Evolutionary conservation across 2,329 filamentous ascomycete species (phyloP), one percentile per base, ranked within the genome.

Genomic region (Beauveria sp.): DNA sequence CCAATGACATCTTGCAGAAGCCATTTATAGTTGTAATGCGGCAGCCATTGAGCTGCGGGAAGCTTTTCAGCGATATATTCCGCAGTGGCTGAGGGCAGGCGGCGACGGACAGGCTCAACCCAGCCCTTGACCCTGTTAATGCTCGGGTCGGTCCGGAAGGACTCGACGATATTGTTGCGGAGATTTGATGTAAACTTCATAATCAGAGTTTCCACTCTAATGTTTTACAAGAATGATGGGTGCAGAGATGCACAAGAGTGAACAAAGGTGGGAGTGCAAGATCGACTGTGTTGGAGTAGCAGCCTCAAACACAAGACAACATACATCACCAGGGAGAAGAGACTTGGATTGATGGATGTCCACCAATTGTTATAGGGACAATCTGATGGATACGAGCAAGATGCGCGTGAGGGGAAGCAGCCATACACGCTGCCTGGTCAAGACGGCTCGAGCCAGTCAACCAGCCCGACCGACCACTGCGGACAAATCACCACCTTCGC

Each of bases 1-100:
- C 83, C 84, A 65, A 88, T 81, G 12, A 81, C 70, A 67, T 89
- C 85, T 67, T 84, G 83, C 20, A 84, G 62, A 1, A 88, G 68
- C 85, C 85, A 89, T 77, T 78, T 73, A 5, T 77, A 79, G 20
- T 84, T 78, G 70, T 88, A 88, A 51, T 76, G 77, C 12, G 86
- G 84, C 1, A 88, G 75, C 86, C 86, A 88, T 55, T 82, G 79
- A 9, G 84, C 72, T 47, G 87, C 81, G 1, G 85, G 86, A 3
- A 86, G 73, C 68, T 87, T 88, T 63, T 85, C 83, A 40, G 79
- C 63, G 7, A 83, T 72, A 66, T 88, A 88, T 55, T 84, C 78
- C 5, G 71, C 76, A 1, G 82, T 73, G 9, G 79, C 81, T 3
- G 79, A 78, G 0, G 85, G 84, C 0, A 86, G 65, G n/a, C 71